phyloP scores from a whole-genome alignment of 192 early-diverging fungal genomes.

The Hyaloraphidium curvatum region DNA sequence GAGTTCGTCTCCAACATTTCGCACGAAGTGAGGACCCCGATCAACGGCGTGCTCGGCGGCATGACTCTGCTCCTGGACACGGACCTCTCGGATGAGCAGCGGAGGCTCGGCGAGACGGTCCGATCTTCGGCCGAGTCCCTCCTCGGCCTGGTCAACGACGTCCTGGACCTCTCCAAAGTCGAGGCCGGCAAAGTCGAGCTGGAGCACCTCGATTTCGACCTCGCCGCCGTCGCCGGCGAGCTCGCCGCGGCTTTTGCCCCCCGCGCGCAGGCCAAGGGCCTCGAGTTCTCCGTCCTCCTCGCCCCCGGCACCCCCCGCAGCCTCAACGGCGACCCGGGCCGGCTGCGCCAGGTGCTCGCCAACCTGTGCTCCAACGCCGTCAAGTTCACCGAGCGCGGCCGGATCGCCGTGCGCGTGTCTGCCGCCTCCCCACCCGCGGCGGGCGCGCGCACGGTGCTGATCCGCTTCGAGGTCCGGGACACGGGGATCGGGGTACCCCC shows the following conservation, averaged over 20 bases:
- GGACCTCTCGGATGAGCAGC: background rate
- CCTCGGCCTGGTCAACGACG: background rate
- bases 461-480: constrained; percentile 11
- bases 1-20: background rate
- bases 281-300: background rate
- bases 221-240: background rate
- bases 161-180: background rate
- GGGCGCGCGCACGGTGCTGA: background rate
- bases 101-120: background rate
- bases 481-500: constrained; percentile 17
- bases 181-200: background rate
- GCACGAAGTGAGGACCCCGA: background rate
- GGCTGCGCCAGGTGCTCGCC: constrained; percentile 20
- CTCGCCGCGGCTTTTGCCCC: background rate
- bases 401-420: background rate
- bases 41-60: background rate
- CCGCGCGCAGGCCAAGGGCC: background rate
- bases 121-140: background rate
- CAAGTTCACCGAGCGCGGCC: constrained; percentile 26
- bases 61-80: background rate
- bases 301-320: background rate
- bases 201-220: background rate
- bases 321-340: constrained; percentile 10
- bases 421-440: background rate
- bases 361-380: constrained; percentile 34